Evolutionary conservation across 2,329 filamentous ascomycete species (phyloP).

Genomic region (Verticillium klebahnii): DNA sequence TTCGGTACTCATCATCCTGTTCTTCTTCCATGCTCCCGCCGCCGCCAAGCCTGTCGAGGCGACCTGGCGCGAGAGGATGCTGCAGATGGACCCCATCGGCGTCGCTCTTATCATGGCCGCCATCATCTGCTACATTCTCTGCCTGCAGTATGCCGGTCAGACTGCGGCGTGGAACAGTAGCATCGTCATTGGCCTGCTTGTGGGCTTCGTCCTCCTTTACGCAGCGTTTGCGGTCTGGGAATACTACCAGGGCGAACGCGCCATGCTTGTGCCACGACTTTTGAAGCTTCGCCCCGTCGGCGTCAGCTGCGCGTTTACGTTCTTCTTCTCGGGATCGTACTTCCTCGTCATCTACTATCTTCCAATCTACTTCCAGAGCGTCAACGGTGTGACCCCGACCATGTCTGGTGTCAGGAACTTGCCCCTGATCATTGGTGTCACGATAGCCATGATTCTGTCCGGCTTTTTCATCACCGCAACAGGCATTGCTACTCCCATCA

Average conservation of each 20-base stretch:
- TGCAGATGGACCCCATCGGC: slow-evolving; percentile 18
- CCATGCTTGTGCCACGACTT: slow-evolving; percentile 38
- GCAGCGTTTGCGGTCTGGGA: slow-evolving; percentile 33
- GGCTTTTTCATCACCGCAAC: slow-evolving; percentile 29
- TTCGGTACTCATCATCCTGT: slow-evolving; percentile 24
- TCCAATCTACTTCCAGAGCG: slow-evolving; percentile 42
- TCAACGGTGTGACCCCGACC: slow-evolving; percentile 32
- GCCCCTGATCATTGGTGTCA: slow-evolving; percentile 31
- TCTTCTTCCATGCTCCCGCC: slow-evolving; percentile 17
- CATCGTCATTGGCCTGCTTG: neutral
- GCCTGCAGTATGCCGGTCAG: slow-evolving; percentile 44
- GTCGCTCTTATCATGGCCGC: slow-evolving; percentile 26
- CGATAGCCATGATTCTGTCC: slow-evolving; percentile 26
- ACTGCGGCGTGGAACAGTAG: slow-evolving; percentile 19
- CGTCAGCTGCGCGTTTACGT: slow-evolving; percentile 26
- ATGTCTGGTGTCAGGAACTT: slow-evolving; percentile 35
- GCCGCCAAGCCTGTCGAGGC: neutral
- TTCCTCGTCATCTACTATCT: slow-evolving; percentile 30
- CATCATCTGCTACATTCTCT: slow-evolving; percentile 41
- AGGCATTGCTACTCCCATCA: slow-evolving; percentile 41
- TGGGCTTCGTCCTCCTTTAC: neutral
- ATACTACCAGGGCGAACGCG: slow-evolving; percentile 30
- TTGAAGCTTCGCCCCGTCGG: slow-evolving; percentile 33
- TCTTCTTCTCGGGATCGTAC: slow-evolving; percentile 30
- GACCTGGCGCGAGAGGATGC: slow-evolving; percentile 13